phyloP scores from a whole-genome alignment of 495 filamentous ascomycete genomes.

The Xeromyces bisporus region DNA sequence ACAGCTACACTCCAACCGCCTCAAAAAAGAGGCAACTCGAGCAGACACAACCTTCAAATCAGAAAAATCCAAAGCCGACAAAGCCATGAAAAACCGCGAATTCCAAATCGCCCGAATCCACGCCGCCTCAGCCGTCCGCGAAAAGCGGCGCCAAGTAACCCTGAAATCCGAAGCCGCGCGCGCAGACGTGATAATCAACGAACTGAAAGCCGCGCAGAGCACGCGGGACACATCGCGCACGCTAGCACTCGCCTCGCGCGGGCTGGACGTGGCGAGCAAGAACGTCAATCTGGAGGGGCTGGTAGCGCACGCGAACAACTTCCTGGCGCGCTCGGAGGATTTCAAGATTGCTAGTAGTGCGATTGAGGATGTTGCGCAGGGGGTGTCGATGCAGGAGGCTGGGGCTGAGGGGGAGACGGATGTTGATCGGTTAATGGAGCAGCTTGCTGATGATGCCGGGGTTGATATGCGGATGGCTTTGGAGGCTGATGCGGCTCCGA shows the following conservation, averaged over 20 bases:
- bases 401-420: constrained; percentile 30
- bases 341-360: constrained; percentile 31
- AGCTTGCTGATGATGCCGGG: constrained; percentile 31
- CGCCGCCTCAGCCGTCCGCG: constrained; percentile 29
- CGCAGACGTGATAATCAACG: constrained; percentile 34
- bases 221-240: constrained; percentile 32
- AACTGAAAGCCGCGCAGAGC: constrained; percentile 30
- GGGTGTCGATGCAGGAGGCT: constrained; percentile 30
- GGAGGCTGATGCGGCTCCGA: constrained; percentile 21
- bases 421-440: constrained; percentile 31
- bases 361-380: constrained; percentile 31
- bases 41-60: constrained; percentile 32
- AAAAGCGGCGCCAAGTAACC: constrained; percentile 30
- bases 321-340: constrained; percentile 28
- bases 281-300: constrained; percentile 29
- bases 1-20: constrained; percentile 30
- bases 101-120: constrained; percentile 36
- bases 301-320: constrained; percentile 31
- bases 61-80: constrained; percentile 32
- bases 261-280: constrained; percentile 27
- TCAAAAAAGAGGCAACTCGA: constrained; percentile 30
- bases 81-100: constrained; percentile 32
- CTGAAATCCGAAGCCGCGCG: constrained; percentile 30
- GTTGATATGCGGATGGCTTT: constrained; percentile 27
- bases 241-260: constrained; percentile 25